A percentile compares a stretch with the other conserved stretches of the same genome.
Evolutionary conservation across 768 basidiomycete species (phyloP).

Genomic region (Holtermannia corniformis): DNA sequence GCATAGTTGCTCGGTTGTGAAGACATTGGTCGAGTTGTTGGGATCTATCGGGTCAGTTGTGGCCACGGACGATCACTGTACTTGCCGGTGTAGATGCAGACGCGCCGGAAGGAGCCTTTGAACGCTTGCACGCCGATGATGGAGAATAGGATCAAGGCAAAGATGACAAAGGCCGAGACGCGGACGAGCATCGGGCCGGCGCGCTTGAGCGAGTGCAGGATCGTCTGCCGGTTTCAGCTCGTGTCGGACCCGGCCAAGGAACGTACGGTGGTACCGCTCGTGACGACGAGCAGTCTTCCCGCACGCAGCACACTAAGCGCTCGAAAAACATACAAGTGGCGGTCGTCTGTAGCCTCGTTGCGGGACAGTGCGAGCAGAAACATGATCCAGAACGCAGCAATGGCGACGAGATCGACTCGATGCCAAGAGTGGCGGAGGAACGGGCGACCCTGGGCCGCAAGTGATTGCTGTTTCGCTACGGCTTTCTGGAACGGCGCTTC

Average conservation of each 20-base stretch:
- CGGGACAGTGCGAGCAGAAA: conserved; percentile 64
- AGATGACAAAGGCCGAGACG: conserved; percentile 83
- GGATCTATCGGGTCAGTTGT: conserved; percentile 27
- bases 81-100: conserved; percentile 37
- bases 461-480: conserved; percentile 32
- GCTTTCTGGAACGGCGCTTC: conserved; percentile 45
- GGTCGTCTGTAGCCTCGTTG: conserved; percentile 51
- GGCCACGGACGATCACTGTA: background rate
- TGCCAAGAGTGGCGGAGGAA: conserved; percentile 86
- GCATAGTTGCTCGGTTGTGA: conserved; percentile 52
- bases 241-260: background rate
- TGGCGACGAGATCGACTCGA: conserved; percentile 70
- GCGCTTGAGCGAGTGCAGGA: conserved; percentile 83
- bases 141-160: conserved; percentile 79
- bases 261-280: conserved; percentile 80
- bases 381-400: conserved; percentile 75
- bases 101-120: conserved; percentile 62
- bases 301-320: conserved; percentile 78
- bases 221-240: conserved; percentile 49
- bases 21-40: conserved; percentile 28
- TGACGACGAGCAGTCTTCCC: conserved; percentile 72
- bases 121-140: conserved; percentile 94
- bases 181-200: conserved; percentile 80
- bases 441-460: conserved; percentile 49
- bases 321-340: conserved; percentile 78